A percentile compares a stretch with the other conserved stretches of the same genome.
Evolutionary conservation across 225 moss, liverwort and hornwort species (phyloP).

Genomic region (Climacium dendroides): DNA sequence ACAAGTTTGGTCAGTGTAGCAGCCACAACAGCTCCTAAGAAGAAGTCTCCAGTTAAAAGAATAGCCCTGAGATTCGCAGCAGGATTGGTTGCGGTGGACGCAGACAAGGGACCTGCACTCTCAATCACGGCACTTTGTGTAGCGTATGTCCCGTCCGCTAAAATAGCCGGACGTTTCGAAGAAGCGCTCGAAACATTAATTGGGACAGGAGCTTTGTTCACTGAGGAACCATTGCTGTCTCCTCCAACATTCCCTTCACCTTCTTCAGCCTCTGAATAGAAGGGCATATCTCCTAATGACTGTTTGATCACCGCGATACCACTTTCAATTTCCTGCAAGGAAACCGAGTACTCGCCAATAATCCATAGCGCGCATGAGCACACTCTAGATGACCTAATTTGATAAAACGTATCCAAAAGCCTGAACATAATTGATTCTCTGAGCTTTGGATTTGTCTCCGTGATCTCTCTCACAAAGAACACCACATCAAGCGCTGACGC

Average conservation of each 20-base stretch:
- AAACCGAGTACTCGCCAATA: conserved; percentile 77
- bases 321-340: conserved; percentile 67
- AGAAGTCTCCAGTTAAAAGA: conserved; percentile 85
- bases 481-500: conserved; percentile 91
- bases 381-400: conserved; percentile 88
- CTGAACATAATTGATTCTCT: conserved; percentile 78
- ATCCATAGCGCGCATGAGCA: conserved; percentile 91
- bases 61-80: conserved; percentile 64
- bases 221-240: conserved; percentile 5
- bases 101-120: conserved; percentile 40
- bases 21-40: conserved; percentile 81
- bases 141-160: conserved; percentile 95
- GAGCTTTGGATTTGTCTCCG: conserved; percentile 72
- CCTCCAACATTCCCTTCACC: conserved; percentile 32
- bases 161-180: conserved; percentile 83
- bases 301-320: conserved; percentile 74
- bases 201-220: conserved; percentile 36
- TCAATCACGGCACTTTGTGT: conserved; percentile 87
- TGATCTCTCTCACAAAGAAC: conserved; percentile 86
- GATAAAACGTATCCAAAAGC: conserved; percentile 74
- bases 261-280: conserved; percentile 65
- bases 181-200: conserved; percentile 54
- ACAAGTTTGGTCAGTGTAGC: conserved; percentile 82
- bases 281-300: conserved; percentile 82
- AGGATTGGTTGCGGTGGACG: conserved; percentile 12